A percentile compares a stretch with the other conserved stretches of the same genome.
These are phyloP conservation scores for Phytopythium chamaehyphon DNA, from an alignment of 352 stramenopile genomes.

Conservation along the genomic window DNA sequence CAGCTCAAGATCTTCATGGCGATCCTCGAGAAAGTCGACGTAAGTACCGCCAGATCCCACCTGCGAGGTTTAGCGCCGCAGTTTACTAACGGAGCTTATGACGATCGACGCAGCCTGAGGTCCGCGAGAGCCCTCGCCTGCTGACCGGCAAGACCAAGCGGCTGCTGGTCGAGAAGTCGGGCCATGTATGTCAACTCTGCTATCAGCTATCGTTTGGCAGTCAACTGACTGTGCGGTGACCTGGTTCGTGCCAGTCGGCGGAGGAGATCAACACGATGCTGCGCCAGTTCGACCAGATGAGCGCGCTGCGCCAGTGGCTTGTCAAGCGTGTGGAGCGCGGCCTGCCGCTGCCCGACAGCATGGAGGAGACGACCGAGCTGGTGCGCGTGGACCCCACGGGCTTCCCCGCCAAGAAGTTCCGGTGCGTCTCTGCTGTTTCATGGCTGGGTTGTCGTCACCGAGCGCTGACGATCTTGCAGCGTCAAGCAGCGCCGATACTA, in stretches of 20 bases:
- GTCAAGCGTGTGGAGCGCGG: slow-evolving; percentile 77
- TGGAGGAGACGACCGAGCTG: slow-evolving; percentile 77
- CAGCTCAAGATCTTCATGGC: slow-evolving; percentile 81
- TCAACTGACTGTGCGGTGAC: neutral
- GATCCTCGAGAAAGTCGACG: slow-evolving; percentile 77
- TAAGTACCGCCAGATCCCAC: slow-evolving; percentile 8
- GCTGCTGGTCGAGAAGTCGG: slow-evolving; percentile 75
- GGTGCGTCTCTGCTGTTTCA: slow-evolving; percentile 24
- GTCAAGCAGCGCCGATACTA: slow-evolving; percentile 74
- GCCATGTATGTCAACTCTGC: slow-evolving; percentile 43
- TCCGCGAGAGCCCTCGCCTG: slow-evolving; percentile 63
- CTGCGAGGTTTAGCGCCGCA: no score
- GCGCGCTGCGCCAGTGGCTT: slow-evolving; percentile 70
- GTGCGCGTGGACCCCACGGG: slow-evolving; percentile 80
- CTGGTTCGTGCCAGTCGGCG: slow-evolving; percentile 29
- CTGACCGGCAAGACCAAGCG: slow-evolving; percentile 86
- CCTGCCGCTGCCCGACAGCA: slow-evolving; percentile 61
- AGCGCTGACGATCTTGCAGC: slow-evolving; percentile 22
- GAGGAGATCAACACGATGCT: slow-evolving; percentile 88
- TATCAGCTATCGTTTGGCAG: neutral
- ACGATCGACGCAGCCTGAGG: slow-evolving; percentile 35
- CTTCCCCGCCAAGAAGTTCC: slow-evolving; percentile 83
- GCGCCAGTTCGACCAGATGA: slow-evolving; percentile 80
- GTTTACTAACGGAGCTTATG: neutral
- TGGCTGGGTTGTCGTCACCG: no score